Conservation (phyloP, 2,329 filamentous ascomycete species). For the Aaosphaeria pasadenensis region DNA sequence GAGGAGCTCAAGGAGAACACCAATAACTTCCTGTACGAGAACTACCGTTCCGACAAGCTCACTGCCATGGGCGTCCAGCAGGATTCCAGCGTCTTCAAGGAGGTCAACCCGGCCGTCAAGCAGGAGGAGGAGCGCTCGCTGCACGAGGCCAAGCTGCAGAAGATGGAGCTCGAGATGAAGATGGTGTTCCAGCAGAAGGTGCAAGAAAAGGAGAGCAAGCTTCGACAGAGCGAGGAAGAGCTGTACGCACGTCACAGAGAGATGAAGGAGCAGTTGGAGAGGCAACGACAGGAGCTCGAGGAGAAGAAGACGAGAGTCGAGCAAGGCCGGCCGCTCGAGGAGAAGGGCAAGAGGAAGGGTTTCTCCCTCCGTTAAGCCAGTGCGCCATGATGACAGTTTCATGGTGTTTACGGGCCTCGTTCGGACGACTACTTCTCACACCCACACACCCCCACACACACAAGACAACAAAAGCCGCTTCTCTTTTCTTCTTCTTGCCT, state of each 20-base stretch:
- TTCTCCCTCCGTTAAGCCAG: slow-evolving; percentile 85
- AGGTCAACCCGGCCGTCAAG: slow-evolving; percentile 99
- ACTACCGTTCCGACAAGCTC: slow-evolving; percentile 99
- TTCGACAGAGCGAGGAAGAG: slow-evolving; percentile 99
- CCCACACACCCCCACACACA: slow-evolving; percentile 2
- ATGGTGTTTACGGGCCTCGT: slow-evolving; percentile 3
- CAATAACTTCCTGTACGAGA: slow-evolving; percentile 98
- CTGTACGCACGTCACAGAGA: slow-evolving; percentile 96
- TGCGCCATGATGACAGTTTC: slow-evolving; percentile 4
- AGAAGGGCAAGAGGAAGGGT: slow-evolving; percentile 98
- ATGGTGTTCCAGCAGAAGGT: slow-evolving; percentile 99
- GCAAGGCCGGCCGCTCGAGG: slow-evolving; percentile 91
- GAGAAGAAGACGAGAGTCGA: slow-evolving; percentile 98
- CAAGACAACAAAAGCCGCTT: slow-evolving; percentile 26
- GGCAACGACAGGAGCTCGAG: slow-evolving; percentile 90
- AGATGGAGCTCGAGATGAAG: slow-evolving; percentile 99
- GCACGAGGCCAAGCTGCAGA: slow-evolving; percentile 99
- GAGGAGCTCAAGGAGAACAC: slow-evolving; percentile 99
- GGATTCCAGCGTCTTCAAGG: slow-evolving; percentile 99
- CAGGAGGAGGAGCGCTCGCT: slow-evolving; percentile 97
- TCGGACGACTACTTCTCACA: slow-evolving; percentile 10
- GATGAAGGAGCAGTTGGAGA: slow-evolving; percentile 99
- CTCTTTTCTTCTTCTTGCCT: slow-evolving; percentile 27
- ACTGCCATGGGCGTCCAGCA: slow-evolving; percentile 97
- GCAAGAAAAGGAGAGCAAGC: slow-evolving; percentile 97